A percentile compares a stretch with the other conserved stretches of the same genome.
phyloP scores from a whole-genome alignment of 768 basidiomycete genomes.

The Daedaleopsis nitida region DNA sequence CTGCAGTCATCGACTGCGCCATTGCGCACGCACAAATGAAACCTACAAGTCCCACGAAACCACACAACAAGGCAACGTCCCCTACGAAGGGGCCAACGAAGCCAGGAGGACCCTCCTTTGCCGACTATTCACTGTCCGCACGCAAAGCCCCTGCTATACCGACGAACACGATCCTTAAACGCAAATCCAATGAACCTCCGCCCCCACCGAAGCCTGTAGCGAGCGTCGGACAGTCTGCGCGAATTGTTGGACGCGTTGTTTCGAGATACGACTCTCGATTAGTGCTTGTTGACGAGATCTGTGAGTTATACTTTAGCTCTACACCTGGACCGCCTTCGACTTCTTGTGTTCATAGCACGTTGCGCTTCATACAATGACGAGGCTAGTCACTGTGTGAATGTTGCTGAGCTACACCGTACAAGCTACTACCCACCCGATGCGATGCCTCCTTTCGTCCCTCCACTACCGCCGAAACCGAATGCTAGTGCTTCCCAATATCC shows the following conservation, averaged over 20 bases:
- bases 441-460: slow-evolving; percentile 51
- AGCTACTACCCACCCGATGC: slow-evolving; percentile 45
- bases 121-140: slow-evolving; percentile 10
- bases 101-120: neutral
- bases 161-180: neutral
- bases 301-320: slow-evolving; percentile 6
- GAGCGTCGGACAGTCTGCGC: slow-evolving; percentile 16
- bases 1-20: slow-evolving; percentile 67
- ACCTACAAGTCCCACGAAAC: slow-evolving; percentile 8
- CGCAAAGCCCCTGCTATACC: neutral
- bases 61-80: neutral
- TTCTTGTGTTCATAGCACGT: slow-evolving; percentile 34
- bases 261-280: slow-evolving; percentile 12
- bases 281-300: slow-evolving; percentile 19
- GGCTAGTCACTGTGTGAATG: slow-evolving; percentile 54
- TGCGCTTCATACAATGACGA: slow-evolving; percentile 61
- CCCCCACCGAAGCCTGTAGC: slow-evolving; percentile 14
- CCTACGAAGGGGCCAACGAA: neutral
- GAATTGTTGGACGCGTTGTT: slow-evolving; percentile 18
- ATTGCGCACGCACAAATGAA: slow-evolving; percentile 37
- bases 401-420: slow-evolving; percentile 52
- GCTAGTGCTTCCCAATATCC: neutral
- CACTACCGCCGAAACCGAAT: slow-evolving; percentile 16
- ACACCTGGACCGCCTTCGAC: neutral
- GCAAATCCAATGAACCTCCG: neutral